Conservation (phyloP, 139 green algal genomes). For the Micractinium sp. region DNA sequence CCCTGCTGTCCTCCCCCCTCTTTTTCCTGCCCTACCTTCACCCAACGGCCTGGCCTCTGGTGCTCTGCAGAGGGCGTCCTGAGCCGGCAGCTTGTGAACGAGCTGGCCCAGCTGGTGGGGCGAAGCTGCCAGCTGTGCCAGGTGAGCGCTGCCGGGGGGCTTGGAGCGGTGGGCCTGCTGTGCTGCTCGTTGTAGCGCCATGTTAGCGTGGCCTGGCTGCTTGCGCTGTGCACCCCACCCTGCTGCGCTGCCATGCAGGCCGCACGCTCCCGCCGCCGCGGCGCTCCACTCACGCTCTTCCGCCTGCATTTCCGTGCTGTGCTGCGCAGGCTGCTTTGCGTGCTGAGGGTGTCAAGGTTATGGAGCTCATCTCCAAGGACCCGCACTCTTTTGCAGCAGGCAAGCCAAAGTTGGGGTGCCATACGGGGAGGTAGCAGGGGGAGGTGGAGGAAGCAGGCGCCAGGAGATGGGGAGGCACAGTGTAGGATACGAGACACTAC, state of each 20-base stretch:
- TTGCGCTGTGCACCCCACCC: background rate
- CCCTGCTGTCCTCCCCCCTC: background rate
- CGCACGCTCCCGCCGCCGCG: too few species aligned
- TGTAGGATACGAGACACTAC: too few species aligned
- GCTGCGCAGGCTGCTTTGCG: conserved; percentile 34
- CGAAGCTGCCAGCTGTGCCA: conserved; percentile 53
- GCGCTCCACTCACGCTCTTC: too few species aligned
- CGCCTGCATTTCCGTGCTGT: too few species aligned
- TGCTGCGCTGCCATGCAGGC: background rate
- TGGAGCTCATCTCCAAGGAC: conserved; percentile 41
- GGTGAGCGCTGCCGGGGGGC: background rate
- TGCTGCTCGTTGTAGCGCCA: background rate
- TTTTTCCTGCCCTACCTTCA: background rate
- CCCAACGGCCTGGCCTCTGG: background rate
- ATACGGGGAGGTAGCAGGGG: background rate
- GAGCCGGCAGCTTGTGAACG: background rate
- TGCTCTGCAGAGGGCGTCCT: conserved; percentile 7
- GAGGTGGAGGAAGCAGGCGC: background rate
- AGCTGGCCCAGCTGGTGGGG: conserved; percentile 38
- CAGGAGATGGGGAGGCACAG: too few species aligned
- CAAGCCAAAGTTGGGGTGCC: too few species aligned
- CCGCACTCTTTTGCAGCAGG: conserved; percentile 4
- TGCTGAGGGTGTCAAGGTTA: conserved; percentile 40
- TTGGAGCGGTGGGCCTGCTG: background rate
- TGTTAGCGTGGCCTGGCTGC: background rate